A percentile compares a stretch with the other conserved stretches of the same genome.
These are phyloP conservation scores for Neospermospora avenae DNA, from an alignment of 2,329 filamentous ascomycete genomes.

Conservation along the genomic window DNA sequence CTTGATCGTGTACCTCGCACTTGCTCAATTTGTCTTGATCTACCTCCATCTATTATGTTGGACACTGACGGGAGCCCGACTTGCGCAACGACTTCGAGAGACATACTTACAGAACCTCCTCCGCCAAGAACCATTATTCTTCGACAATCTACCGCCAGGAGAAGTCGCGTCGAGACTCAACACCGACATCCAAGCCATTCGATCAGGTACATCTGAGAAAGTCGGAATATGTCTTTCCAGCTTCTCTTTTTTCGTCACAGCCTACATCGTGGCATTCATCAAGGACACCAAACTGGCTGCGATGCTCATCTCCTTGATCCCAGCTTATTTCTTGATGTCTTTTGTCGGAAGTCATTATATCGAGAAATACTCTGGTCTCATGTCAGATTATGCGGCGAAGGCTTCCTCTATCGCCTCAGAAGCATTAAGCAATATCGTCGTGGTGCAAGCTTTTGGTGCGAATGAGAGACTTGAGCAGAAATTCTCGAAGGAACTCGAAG, in stretches of 20 bases:
- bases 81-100: constrained; percentile 52
- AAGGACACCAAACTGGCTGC: constrained; percentile 51
- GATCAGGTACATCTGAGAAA: constrained; percentile 57
- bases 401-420: constrained; percentile 52
- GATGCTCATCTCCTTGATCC: constrained; percentile 38
- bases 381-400: constrained; percentile 45
- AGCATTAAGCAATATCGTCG: constrained; percentile 46
- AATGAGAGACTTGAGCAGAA: constrained; percentile 46
- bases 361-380: constrained; percentile 41
- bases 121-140: constrained; percentile 51
- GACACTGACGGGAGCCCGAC: constrained; percentile 52
- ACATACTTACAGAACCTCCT: constrained; percentile 49
- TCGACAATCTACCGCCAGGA: constrained; percentile 51
- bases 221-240: constrained; percentile 54
- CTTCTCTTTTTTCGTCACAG: constrained; percentile 54
- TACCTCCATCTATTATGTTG: constrained; percentile 62
- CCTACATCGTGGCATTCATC: constrained; percentile 58
- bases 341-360: constrained; percentile 47
- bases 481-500: constrained; percentile 44
- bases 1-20: constrained; percentile 59
- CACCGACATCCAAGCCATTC: constrained; percentile 54
- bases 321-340: constrained; percentile 36
- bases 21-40: constrained; percentile 60
- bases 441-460: constrained; percentile 53
- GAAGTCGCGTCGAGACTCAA: constrained; percentile 49